Conservation (phyloP, 352 stramenopile species). For the Phytophthora fragariaefolia region DNA sequence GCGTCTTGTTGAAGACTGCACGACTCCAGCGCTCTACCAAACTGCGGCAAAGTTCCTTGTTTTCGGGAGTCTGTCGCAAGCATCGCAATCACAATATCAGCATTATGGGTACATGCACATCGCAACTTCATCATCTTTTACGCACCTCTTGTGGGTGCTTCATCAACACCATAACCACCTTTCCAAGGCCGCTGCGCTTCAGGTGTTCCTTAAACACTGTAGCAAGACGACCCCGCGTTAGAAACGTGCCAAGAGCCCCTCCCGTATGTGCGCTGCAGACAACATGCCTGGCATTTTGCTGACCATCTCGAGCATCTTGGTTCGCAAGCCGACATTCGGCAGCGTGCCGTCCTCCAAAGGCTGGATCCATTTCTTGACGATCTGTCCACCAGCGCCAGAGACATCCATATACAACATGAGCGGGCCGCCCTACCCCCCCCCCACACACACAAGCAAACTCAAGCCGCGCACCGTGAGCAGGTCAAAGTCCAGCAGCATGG, state of each 20-base stretch:
- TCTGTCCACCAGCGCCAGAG: constrained; percentile 37
- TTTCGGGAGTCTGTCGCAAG: constrained; percentile 68
- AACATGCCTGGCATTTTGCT: constrained; percentile 70
- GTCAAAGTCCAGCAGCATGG: constrained; percentile 90
- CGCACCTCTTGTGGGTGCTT: constrained; percentile 86
- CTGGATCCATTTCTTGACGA: constrained; percentile 92
- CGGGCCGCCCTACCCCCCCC: too few relatives aligned
- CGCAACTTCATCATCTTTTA: background rate
- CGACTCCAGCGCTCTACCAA: constrained; percentile 90
- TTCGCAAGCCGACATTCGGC: constrained; percentile 85
- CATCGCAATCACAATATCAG: too few relatives aligned
- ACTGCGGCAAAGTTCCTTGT: constrained; percentile 87
- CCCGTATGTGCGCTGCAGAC: background rate
- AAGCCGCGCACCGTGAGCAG: constrained; percentile 69
- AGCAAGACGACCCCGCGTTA: background rate
- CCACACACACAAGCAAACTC: background rate
- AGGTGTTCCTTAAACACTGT: constrained; percentile 90
- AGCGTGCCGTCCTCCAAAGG: constrained; percentile 78
- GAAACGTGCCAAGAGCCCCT: background rate
- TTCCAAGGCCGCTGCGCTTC: constrained; percentile 90
- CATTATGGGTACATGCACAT: background rate
- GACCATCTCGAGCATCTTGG: constrained; percentile 88
- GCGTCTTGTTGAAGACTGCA: constrained; percentile 89
- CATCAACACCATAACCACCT: constrained; percentile 89
- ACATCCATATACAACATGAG: too few relatives aligned